A percentile compares a stretch with the other conserved stretches of the same genome.
Conservation (phyloP, 1,284 basidiomycete species). For the Phlebopus sp. region DNA sequence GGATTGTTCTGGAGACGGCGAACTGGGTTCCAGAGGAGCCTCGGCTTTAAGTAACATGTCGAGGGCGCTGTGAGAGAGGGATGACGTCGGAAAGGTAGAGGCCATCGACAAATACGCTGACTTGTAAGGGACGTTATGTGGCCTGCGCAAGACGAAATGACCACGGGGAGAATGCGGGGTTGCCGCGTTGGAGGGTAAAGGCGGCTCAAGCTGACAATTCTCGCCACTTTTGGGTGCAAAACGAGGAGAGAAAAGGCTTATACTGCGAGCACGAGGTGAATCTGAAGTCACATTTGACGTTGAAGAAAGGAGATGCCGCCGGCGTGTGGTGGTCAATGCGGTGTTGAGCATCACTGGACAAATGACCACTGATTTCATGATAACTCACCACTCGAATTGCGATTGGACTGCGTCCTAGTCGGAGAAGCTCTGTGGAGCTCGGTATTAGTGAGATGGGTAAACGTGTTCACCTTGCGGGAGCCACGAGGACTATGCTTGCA, state of each 20-base stretch:
- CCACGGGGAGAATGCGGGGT: conserved; percentile 30
- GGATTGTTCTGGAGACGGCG: conserved; percentile 16
- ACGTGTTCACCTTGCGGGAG: conserved; percentile 33
- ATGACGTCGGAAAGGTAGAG: conserved; percentile 30
- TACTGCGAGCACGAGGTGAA: conserved; percentile 32
- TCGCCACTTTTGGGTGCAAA: conserved; percentile 23
- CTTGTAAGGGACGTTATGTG: conserved; percentile 24
- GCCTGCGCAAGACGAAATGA: conserved; percentile 20
- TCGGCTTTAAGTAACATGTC: conserved; percentile 33
- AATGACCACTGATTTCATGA: conserved; percentile 15
- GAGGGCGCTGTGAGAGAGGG: conserved; percentile 29
- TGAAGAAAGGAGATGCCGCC: conserved; percentile 17
- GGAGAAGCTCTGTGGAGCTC: conserved; percentile 29
- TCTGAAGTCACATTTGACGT: conserved; percentile 24
- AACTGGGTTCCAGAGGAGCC: conserved; percentile 16
- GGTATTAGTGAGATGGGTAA: conserved; percentile 32
- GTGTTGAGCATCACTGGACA: conserved; percentile 16
- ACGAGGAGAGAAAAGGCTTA: conserved; percentile 33
- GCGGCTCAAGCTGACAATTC: conserved; percentile 18
- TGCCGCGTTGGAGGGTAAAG: conserved; percentile 33
- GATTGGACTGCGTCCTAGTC: conserved; percentile 24
- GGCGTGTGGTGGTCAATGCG: conserved; percentile 16
- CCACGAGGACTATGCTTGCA: conserved; percentile 29
- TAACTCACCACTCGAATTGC: conserved; percentile 26
- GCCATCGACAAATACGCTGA: conserved; percentile 22